Percentiles rank a stretch among this genome's conserved stretches.
Conservation (phyloP, 371 early-diverging fungal species). For the Mortierella sp. region DNA sequence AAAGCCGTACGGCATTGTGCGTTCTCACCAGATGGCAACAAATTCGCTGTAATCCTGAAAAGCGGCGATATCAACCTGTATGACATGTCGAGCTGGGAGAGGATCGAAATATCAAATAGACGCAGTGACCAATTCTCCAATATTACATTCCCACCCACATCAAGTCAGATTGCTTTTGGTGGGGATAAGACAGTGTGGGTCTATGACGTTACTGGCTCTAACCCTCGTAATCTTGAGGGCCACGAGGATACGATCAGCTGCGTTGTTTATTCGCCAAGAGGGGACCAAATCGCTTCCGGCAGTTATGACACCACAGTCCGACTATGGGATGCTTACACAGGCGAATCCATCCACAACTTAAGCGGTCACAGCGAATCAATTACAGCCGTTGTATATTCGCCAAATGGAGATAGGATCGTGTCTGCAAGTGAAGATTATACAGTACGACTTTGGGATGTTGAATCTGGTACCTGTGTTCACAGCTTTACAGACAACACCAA, state of each 20-base stretch:
- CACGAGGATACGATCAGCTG: not conserved
- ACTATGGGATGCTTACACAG: not conserved
- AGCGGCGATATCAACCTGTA: not conserved
- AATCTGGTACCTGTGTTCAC: too few relatives aligned
- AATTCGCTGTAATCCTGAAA: not conserved
- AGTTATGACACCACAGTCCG: not conserved
- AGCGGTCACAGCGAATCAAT: not conserved
- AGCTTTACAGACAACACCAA: too few relatives aligned
- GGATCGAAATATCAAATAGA: not conserved
- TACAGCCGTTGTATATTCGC: not conserved
- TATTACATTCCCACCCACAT: constrained; percentile 2
- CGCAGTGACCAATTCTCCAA: not conserved
- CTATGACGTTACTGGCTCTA: too few relatives aligned
- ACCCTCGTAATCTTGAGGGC: not conserved
- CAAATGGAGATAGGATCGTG: not conserved
- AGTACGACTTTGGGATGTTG: too few relatives aligned
- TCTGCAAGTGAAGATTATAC: not conserved
- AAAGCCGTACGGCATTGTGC: not conserved
- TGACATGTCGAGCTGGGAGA: not conserved
- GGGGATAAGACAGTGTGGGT: not conserved
- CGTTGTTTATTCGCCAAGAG: too few relatives aligned
- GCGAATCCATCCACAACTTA: not conserved
- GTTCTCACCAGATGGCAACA: not conserved
- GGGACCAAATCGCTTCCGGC: not conserved
- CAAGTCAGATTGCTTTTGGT: constrained; percentile 1